Evolutionary conservation across 2,329 filamentous ascomycete genomes (phyloP), one percentile per base, ranked within the genome.

Genomic region (Polytolypa hystricis): DNA sequence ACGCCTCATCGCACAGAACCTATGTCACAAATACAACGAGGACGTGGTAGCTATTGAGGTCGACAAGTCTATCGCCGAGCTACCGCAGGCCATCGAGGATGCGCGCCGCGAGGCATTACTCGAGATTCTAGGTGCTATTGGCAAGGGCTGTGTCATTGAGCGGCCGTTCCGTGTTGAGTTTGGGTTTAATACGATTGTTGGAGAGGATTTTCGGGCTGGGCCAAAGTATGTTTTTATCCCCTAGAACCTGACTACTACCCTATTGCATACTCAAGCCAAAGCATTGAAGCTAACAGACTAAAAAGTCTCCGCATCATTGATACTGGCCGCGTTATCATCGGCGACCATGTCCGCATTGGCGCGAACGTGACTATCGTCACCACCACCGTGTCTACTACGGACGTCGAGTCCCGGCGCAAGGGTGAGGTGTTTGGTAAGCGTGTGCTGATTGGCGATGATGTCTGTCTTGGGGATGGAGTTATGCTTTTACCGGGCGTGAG

Each of bases 141-240:
- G 42, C 5, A 26, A 36, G 17, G 20, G 21, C 5, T 35, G 37
- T 9, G 39, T 69, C 46, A 67, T 80, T 36, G 76, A 81, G 50
- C 70, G 76, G 0, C 74, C 76, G 0, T 60, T 81, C 37, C 62
- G 62, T 35, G 63, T 79, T 23, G 75, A 81, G 50, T 81, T 81
- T 42, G 77, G 77, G 3, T 76, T 70, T 55, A 81, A 80, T 47
- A 70, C 79, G 40, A 62, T 57, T 4, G 57, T 80, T 0, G 77
- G 77, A 7, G 61, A 73, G 31, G 57, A 64, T 7, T 77, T 79
- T 51, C 81, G 78, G 46, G 65, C 71, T 15, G 20, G n/a, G 7
- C 7, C 21, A n/a, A 25, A 25, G 21, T 25, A 25, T 7, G 21
- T 25, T 7, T 25, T n/a, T n/a, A n/a, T n/a, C n/a, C n/a, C n/a